These are phyloP conservation scores for Acer yangbiense DNA, from an alignment of 345 rosid genomes.

Conservation along the genomic window DNA sequence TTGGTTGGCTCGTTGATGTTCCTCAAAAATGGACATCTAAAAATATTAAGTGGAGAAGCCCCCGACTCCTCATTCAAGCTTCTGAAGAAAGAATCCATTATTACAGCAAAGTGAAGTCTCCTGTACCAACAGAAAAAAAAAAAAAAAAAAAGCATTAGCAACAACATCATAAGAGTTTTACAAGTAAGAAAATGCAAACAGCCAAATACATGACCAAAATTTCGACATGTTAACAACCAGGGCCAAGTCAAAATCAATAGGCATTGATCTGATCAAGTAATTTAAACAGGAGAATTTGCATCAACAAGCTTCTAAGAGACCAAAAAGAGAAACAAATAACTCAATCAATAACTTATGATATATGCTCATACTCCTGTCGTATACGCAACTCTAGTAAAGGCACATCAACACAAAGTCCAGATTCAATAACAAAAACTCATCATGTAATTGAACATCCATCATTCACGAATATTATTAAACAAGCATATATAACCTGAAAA, in stretches of 20 bases:
- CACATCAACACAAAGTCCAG: not conserved
- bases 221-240: not conserved
- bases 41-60: conserved; percentile 52
- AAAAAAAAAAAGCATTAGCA: not conserved
- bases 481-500: not conserved
- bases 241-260: not conserved
- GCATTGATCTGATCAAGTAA: not conserved
- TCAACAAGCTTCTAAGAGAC: not conserved
- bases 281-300: not conserved
- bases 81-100: conserved; percentile 63
- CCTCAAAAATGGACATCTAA: conserved; percentile 92
- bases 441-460: not conserved
- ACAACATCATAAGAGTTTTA: not conserved
- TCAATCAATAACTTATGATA: not conserved
- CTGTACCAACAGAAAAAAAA: conserved; percentile 25
- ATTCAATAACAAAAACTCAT: not conserved
- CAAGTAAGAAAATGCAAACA: not conserved
- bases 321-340: not conserved
- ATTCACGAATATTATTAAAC: not conserved
- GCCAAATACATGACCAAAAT: not conserved
- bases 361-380: not conserved
- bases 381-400: not conserved
- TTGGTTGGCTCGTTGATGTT: conserved; percentile 95
- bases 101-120: conserved; percentile 21
- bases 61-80: conserved; percentile 51